Conservation (phyloP, 176 grass and related monocot species). For the Avena sativa region DNA sequence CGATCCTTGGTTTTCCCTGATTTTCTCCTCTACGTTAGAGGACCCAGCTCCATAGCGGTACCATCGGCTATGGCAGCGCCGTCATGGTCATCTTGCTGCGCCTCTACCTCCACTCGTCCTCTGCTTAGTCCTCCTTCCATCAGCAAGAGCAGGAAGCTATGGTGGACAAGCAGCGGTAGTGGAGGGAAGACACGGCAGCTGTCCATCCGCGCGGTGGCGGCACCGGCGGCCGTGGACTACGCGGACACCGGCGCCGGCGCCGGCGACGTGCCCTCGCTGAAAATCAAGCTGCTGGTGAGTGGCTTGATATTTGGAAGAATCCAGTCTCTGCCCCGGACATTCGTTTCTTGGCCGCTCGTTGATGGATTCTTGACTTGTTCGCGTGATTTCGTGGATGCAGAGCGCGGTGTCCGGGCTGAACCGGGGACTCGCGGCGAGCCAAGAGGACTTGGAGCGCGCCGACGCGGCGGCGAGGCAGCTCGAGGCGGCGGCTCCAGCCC, state of each 20-base stretch:
- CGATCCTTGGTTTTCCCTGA: neutral
- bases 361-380: neutral
- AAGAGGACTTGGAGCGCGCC: conserved; percentile 76
- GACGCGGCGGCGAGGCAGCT: conserved; percentile 75
- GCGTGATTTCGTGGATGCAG: conserved; percentile 40
- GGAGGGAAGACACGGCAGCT: neutral
- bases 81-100: conserved; percentile 43
- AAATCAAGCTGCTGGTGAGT: conserved; percentile 68
- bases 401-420: conserved; percentile 87
- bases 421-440: conserved; percentile 76
- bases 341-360: neutral
- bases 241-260: neutral
- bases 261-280: conserved; percentile 47
- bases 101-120: conserved; percentile 30
- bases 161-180: neutral
- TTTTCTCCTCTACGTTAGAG: too few relatives aligned
- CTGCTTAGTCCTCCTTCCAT: neutral
- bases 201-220: conserved; percentile 46
- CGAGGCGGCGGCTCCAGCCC: conserved; percentile 45
- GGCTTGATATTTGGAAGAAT: neutral
- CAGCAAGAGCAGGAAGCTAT: neutral
- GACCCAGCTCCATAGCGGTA: neutral
- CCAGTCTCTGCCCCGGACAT: neutral
- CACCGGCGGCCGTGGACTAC: conserved; percentile 38
- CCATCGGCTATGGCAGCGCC: conserved; percentile 41